phyloP scores from a whole-genome alignment of 306 rosid genomes.

The Sicyos edulis region DNA sequence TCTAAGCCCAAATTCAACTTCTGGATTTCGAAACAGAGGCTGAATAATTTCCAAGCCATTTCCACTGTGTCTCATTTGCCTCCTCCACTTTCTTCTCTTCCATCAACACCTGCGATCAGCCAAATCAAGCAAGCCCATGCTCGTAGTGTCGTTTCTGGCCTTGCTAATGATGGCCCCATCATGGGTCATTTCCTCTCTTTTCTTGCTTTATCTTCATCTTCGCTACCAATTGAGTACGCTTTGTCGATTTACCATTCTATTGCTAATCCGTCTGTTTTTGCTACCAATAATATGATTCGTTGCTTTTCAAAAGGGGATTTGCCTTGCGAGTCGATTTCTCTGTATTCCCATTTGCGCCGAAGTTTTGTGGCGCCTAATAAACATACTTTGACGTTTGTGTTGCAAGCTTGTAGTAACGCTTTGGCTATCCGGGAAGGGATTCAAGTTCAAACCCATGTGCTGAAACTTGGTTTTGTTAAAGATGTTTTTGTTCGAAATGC shows the following conservation, averaged over 20 bases:
- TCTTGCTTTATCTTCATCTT: slow-evolving; percentile 34
- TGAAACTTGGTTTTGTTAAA: slow-evolving; percentile 42
- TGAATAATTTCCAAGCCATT: slow-evolving; percentile 20
- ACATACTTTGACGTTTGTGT: slow-evolving; percentile 60
- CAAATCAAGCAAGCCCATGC: slow-evolving; percentile 67
- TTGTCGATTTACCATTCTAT: slow-evolving; percentile 38
- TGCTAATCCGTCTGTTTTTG: slow-evolving; percentile 39
- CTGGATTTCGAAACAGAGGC: slow-evolving; percentile 15
- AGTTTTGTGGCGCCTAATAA: slow-evolving; percentile 43
- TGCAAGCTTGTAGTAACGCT: slow-evolving; percentile 51
- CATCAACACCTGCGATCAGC: slow-evolving; percentile 30
- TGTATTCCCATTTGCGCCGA: slow-evolving; percentile 39
- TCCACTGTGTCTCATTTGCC: not conserved
- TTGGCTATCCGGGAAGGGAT: slow-evolving; percentile 39
- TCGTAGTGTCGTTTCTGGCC: slow-evolving; percentile 38
- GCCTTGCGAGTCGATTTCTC: slow-evolving; percentile 29
- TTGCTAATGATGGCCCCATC: slow-evolving; percentile 27
- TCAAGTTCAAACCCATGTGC: slow-evolving; percentile 46
- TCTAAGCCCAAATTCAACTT: slow-evolving; percentile 29
- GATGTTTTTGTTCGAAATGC: slow-evolving; percentile 59
- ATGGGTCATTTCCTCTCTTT: slow-evolving; percentile 46
- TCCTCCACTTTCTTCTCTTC: slow-evolving; percentile 28
- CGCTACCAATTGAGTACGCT: slow-evolving; percentile 30
- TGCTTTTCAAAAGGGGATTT: slow-evolving; percentile 45
- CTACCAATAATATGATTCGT: slow-evolving; percentile 59